Conservation (phyloP, 2,329 filamentous ascomycete species). For the Aspergillus clavatus region DNA sequence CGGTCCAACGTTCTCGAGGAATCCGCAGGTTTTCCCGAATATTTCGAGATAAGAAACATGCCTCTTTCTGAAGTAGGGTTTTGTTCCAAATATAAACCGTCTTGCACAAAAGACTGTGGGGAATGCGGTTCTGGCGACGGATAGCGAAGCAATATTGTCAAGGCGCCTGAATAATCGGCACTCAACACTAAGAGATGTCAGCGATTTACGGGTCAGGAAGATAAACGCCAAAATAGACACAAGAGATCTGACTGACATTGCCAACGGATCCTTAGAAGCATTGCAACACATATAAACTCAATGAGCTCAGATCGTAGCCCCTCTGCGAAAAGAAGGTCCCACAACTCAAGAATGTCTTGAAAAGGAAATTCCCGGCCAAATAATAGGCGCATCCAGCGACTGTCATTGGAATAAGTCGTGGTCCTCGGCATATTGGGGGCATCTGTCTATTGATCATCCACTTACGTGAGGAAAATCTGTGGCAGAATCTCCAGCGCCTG, state of each 20-base stretch:
- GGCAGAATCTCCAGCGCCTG: constrained; percentile 83
- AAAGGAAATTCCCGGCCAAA: constrained; percentile 94
- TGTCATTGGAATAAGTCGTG: constrained; percentile 11
- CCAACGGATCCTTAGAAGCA: constrained; percentile 90
- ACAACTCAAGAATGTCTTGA: constrained; percentile 73
- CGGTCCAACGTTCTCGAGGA: constrained; percentile 21
- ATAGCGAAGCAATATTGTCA: constrained; percentile 80
- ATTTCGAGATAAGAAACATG: constrained; percentile 42
- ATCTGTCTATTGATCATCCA: constrained; percentile 3
- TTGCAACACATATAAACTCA: constrained; percentile 86
- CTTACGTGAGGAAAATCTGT: constrained; percentile 90
- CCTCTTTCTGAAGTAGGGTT: constrained; percentile 42
- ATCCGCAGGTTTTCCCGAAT: constrained; percentile 43
- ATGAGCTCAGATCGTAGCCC: constrained; percentile 75
- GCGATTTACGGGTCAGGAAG: constrained; percentile 8
- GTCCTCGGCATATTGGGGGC: not conserved
- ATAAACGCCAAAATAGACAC: no score
- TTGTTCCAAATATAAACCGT: constrained; percentile 60
- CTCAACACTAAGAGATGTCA: constrained; percentile 59
- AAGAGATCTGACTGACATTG: constrained; percentile 55
- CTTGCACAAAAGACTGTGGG: constrained; percentile 76
- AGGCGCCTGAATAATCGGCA: constrained; percentile 79
- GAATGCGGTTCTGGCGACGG: constrained; percentile 62
- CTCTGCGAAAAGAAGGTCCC: constrained; percentile 87
- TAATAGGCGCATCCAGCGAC: constrained; percentile 83